Conservation (phyloP, 129 eudicot genomes). For the Saussurea involucrata region DNA sequence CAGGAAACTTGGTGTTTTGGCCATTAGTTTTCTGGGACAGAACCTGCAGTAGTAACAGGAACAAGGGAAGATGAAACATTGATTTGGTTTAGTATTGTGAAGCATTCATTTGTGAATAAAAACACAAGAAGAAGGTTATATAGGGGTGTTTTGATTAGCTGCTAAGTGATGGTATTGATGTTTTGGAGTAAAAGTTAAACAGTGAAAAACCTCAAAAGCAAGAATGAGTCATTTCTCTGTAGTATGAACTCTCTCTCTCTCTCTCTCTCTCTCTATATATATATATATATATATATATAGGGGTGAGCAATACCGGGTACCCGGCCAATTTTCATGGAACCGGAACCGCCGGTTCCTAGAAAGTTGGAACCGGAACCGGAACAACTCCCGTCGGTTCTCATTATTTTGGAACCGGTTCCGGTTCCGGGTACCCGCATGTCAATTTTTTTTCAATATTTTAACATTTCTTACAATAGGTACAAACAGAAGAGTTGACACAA, state of each 20-base stretch:
- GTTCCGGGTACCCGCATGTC: no score
- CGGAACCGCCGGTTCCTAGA: no score
- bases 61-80: slow-evolving; percentile 22
- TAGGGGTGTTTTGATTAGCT: slow-evolving; percentile 18
- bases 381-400: no score
- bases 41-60: slow-evolving; percentile 5
- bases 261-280: no score
- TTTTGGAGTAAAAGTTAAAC: slow-evolving; percentile 33
- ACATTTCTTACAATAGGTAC: no score
- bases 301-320: no score
- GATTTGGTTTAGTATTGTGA: slow-evolving; percentile 4
- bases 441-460: no score
- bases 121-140: neutral
- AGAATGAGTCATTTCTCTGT: slow-evolving; percentile 7
- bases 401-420: no score
- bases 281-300: neutral
- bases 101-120: slow-evolving; percentile 9
- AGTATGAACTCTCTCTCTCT: neutral
- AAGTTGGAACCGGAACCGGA: no score
- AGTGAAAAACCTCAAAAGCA: slow-evolving; percentile 19
- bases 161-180: slow-evolving; percentile 27
- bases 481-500: no score
- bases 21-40: neutral
- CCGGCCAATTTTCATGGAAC: no score
- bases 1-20: slow-evolving; percentile 21